phyloP scores from a whole-genome alignment of 306 rosid genomes.

The Clitoria ternatea region DNA sequence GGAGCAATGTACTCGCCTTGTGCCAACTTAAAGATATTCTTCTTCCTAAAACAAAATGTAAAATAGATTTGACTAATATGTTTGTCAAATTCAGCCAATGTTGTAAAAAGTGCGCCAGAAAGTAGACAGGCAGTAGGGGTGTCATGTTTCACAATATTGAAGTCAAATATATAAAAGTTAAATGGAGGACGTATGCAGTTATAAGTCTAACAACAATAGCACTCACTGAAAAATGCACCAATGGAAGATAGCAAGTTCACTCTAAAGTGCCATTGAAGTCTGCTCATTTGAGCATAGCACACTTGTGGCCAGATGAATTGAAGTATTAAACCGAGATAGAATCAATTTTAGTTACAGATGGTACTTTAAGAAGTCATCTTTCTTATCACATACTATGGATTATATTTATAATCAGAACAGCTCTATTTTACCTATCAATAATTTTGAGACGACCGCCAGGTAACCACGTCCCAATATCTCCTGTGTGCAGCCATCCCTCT shows the following conservation, averaged over 20 bases:
- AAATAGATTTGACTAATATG: slow-evolving; percentile 13
- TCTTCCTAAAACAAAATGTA: slow-evolving; percentile 60
- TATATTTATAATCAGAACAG: not conserved
- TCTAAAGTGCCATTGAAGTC: not conserved
- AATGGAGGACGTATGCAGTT: slow-evolving; percentile 17
- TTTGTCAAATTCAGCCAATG: not conserved
- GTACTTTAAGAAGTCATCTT: not conserved
- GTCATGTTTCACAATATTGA: not conserved
- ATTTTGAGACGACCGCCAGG: slow-evolving; percentile 94
- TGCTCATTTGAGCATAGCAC: slow-evolving; percentile 20
- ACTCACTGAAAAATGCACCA: slow-evolving; percentile 13
- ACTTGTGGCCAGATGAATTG: not conserved
- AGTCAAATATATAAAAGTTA: not conserved
- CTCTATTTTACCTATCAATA: slow-evolving; percentile 78
- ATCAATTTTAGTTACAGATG: not conserved
- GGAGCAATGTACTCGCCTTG: slow-evolving; percentile 99
- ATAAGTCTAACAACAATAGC: not conserved
- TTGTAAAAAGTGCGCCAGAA: not conserved
- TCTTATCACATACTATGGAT: not conserved
- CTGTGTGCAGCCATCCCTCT: slow-evolving; percentile 96
- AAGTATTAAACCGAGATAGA: not conserved
- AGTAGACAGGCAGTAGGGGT: not conserved
- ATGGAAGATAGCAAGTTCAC: not conserved
- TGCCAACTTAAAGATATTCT: slow-evolving; percentile 99
- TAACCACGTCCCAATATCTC: slow-evolving; percentile 89